Percentiles rank a stretch among this genome's conserved stretches.
phyloP scores from a whole-genome alignment of 2,329 filamentous ascomycete genomes.

The Zasmidium citrigriseum region DNA sequence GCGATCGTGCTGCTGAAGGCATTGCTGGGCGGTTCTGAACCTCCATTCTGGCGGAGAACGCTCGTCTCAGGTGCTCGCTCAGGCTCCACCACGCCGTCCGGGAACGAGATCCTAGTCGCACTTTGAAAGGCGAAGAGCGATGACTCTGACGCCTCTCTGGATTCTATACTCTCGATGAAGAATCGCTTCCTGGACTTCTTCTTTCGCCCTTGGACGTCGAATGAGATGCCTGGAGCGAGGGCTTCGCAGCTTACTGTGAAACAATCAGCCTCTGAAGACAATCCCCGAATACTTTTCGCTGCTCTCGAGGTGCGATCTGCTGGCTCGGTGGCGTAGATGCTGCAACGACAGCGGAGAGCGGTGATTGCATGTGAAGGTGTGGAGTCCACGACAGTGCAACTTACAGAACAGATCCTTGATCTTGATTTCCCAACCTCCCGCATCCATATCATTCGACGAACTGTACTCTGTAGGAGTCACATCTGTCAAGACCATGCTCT shows the following conservation, averaged over 20 bases:
- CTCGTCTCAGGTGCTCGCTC: too few relatives aligned
- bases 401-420: conserved; percentile 10
- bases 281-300: too few relatives aligned
- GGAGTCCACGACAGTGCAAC: not conserved
- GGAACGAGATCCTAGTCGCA: conserved; percentile 23
- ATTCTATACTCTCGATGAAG: conserved; percentile 57
- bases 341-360: too few relatives aligned
- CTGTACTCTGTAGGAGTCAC: conserved; percentile 43
- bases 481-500: conserved; percentile 63
- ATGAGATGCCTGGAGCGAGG: conserved; percentile 68
- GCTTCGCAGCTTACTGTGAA: conserved; percentile 62
- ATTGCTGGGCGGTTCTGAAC: not conserved
- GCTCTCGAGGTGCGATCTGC: too few relatives aligned
- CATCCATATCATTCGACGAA: conserved; percentile 25
- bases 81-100: not conserved
- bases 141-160: conserved; percentile 20
- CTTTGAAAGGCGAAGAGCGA: conserved; percentile 24
- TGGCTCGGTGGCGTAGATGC: too few relatives aligned
- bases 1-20: not conserved
- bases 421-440: conserved; percentile 38
- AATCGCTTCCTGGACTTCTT: conserved; percentile 64
- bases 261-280: too few relatives aligned
- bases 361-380: conserved; percentile 17
- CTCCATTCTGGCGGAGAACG: not conserved
- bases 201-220: conserved; percentile 62